phyloP scores from a whole-genome alignment of 495 filamentous ascomycete species.

The Podospora bellae-mahoneyi region DNA sequence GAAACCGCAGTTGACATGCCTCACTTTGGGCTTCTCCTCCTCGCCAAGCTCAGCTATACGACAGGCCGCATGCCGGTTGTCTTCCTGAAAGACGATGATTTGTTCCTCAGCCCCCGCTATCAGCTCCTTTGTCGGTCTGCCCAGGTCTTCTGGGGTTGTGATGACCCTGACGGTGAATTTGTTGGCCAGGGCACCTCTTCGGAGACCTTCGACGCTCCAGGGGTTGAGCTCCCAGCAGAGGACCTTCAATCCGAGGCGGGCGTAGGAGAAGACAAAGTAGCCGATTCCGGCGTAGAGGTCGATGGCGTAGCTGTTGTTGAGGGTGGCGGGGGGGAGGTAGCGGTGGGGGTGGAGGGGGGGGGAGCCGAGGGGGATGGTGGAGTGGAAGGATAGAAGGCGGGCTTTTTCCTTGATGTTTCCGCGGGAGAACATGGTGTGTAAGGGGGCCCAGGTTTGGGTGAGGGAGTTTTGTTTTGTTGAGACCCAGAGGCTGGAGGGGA shows the following conservation, averaged over 20 bases:
- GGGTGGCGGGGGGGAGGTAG: neutral
- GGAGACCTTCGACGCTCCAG: constrained; percentile 81
- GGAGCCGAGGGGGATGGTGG: neutral
- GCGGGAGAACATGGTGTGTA: constrained; percentile 86
- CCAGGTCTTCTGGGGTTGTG: neutral
- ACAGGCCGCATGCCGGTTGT: constrained; percentile 56
- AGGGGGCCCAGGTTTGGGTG: constrained; percentile 79
- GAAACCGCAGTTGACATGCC: constrained; percentile 79
- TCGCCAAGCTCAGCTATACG: constrained; percentile 39
- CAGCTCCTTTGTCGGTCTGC: neutral
- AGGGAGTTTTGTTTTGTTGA: constrained; percentile 73
- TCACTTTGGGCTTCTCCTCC: constrained; percentile 31
- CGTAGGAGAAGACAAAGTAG: constrained; percentile 84
- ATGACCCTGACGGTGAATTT: constrained; percentile 59
- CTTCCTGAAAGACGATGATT: constrained; percentile 67
- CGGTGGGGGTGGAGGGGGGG: neutral
- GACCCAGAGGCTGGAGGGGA: constrained; percentile 68
- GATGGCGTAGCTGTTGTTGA: constrained; percentile 50
- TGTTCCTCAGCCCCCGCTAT: constrained; percentile 30
- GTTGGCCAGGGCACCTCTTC: constrained; percentile 66
- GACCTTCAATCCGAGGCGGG: constrained; percentile 67
- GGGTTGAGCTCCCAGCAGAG: constrained; percentile 86
- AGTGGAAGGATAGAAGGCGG: constrained; percentile 55
- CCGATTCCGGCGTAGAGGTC: constrained; percentile 92
- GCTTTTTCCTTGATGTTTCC: constrained; percentile 90